phyloP scores from a whole-genome alignment of 2,329 filamentous ascomycete genomes.

The Verticillium nonalfalfae region DNA sequence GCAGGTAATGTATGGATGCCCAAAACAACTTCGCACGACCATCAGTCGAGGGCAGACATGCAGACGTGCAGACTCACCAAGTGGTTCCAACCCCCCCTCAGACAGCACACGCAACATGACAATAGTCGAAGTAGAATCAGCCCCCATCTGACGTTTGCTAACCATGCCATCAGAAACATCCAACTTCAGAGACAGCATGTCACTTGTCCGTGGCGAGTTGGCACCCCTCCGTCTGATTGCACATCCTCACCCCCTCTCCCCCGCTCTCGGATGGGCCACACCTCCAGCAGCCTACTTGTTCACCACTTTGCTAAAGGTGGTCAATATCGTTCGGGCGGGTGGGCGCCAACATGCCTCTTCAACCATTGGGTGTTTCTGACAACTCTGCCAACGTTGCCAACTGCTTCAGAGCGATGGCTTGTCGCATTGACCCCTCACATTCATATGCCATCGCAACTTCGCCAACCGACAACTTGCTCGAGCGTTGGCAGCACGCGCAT shows the following conservation, averaged over 20 bases:
- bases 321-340: not conserved
- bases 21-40: not conserved
- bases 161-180: not conserved
- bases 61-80: not conserved
- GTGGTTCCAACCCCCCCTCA: not conserved
- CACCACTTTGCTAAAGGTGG: not conserved
- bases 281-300: not conserved
- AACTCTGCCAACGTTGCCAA: not conserved
- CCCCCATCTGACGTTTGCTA: not conserved
- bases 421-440: not conserved
- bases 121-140: not conserved
- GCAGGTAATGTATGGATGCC: not conserved
- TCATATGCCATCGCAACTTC: not conserved
- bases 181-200: not conserved
- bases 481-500: not conserved
- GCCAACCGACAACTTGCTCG: not conserved
- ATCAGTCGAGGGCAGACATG: not conserved
- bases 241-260: not conserved
- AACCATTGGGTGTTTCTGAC: not conserved
- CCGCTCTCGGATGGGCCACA: not conserved
- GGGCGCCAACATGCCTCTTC: not conserved
- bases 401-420: not conserved
- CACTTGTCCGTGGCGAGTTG: not conserved
- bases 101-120: not conserved
- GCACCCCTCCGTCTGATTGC: not conserved